Conservation (phyloP, 805 yeast genomes). For the Gaillardinia entomophila region DNA sequence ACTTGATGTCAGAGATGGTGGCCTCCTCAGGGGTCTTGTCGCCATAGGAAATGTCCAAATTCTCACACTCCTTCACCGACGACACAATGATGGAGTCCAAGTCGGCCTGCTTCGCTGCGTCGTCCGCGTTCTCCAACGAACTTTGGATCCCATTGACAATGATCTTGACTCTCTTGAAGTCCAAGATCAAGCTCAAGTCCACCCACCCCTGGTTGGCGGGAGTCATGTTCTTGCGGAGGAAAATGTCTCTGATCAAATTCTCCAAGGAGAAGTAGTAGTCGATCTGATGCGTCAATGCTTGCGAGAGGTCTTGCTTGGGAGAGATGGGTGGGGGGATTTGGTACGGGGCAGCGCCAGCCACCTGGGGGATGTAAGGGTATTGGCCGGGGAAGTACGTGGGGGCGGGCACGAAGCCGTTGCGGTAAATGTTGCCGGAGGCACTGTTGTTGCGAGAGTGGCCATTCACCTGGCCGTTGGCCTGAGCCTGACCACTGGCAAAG, state of each 20-base stretch:
- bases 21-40: slow-evolving; percentile 22
- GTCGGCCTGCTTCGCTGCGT: slow-evolving; percentile 12
- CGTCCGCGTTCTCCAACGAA: slow-evolving; percentile 18
- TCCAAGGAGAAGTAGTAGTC: slow-evolving; percentile 89
- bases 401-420: slow-evolving; percentile 11
- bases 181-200: slow-evolving; percentile 53
- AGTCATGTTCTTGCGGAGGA: slow-evolving; percentile 71
- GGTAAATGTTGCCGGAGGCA: slow-evolving; percentile 11
- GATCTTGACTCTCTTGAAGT: slow-evolving; percentile 70
- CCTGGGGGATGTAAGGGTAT: slow-evolving; percentile 1
- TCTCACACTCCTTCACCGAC: slow-evolving; percentile 48
- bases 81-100: slow-evolving; percentile 37
- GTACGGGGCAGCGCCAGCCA: slow-evolving; percentile 9
- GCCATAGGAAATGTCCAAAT: slow-evolving; percentile 42
- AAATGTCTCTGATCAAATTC: slow-evolving; percentile 80
- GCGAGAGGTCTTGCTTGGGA: slow-evolving; percentile 40
- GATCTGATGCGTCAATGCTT: slow-evolving; percentile 53
- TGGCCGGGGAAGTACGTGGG: slow-evolving; percentile 15
- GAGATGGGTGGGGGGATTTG: slow-evolving; percentile 43
- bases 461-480: too few species aligned
- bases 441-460: slow-evolving; percentile 4
- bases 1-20: slow-evolving; percentile 43
- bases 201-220: slow-evolving; percentile 63
- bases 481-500: too few species aligned
- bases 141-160: slow-evolving; percentile 36